Conservation (phyloP, 352 stramenopile species). For the Phytophthora fragariae region DNA sequence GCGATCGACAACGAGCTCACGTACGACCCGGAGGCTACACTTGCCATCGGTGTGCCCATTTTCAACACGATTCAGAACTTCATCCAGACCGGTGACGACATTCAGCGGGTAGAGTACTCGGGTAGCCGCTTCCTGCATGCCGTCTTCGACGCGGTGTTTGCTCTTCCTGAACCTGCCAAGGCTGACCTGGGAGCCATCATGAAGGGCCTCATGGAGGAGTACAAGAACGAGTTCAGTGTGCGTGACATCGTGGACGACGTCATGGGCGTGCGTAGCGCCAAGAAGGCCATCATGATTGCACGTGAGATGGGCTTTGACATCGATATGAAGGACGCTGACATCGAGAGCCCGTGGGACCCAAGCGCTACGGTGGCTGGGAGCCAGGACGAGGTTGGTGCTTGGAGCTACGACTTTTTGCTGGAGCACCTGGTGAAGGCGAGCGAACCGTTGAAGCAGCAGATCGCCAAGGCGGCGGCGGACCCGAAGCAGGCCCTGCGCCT, state of each 20-base stretch:
- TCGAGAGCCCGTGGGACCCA: constrained; percentile 57
- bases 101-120: constrained; percentile 91
- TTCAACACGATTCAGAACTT: constrained; percentile 94
- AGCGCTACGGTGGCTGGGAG: constrained; percentile 42
- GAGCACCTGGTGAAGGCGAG: constrained; percentile 56
- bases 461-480: constrained; percentile 39
- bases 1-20: constrained; percentile 88
- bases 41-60: constrained; percentile 91
- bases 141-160: constrained; percentile 67
- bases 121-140: constrained; percentile 90
- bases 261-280: constrained; percentile 87
- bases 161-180: constrained; percentile 30
- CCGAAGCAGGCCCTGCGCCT: constrained; percentile 40
- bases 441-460: constrained; percentile 49
- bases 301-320: constrained; percentile 92
- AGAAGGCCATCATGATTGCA: constrained; percentile 94
- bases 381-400: constrained; percentile 42
- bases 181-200: constrained; percentile 75
- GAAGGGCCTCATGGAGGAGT: constrained; percentile 64
- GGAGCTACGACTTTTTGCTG: constrained; percentile 67
- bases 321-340: constrained; percentile 74
- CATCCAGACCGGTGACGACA: constrained; percentile 92
- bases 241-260: constrained; percentile 94
- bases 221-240: constrained; percentile 60
- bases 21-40: constrained; percentile 85